Conservation (phyloP, 2,329 filamentous ascomycete genomes). For the Mollisia scopiformis region DNA sequence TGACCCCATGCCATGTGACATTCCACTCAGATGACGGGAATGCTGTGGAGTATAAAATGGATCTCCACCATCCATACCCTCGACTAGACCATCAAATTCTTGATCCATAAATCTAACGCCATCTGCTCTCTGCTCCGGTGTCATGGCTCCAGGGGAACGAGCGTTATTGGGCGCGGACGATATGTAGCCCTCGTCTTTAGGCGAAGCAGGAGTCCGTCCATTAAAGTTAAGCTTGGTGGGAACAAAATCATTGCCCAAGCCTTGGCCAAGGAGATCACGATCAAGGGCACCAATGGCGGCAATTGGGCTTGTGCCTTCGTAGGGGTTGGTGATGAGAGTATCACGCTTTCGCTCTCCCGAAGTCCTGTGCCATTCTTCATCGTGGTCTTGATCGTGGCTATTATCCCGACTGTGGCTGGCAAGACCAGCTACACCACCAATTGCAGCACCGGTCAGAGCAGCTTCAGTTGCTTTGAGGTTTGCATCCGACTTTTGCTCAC, state of each 20-base stretch:
- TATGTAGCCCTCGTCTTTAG: conserved; percentile 89
- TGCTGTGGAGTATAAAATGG: conserved; percentile 67
- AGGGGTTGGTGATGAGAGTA: conserved; percentile 68
- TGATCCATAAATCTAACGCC: conserved; percentile 53
- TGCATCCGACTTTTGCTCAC: conserved; percentile 24
- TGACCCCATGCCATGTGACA: conserved; percentile 89
- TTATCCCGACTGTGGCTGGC: conserved; percentile 56
- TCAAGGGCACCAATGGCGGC: conserved; percentile 44
- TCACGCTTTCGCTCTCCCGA: conserved; percentile 67
- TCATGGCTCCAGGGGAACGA: conserved; percentile 50
- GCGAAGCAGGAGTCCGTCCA: conserved; percentile 59
- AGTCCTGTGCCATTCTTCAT: conserved; percentile 66
- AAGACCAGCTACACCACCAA: conserved; percentile 55
- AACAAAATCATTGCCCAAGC: conserved; percentile 44
- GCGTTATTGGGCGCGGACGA: conserved; percentile 68
- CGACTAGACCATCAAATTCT: conserved; percentile 52
- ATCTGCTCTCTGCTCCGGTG: conserved; percentile 47
- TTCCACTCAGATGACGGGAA: conserved; percentile 75
- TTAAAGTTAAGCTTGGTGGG: conserved; percentile 34
- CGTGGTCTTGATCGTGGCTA: conserved; percentile 59
- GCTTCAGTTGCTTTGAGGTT: conserved; percentile 38
- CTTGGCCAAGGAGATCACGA: conserved; percentile 48
- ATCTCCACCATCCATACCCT: conserved; percentile 56
- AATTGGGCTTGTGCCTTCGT: conserved; percentile 66
- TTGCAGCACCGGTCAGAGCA: conserved; percentile 49